phyloP scores from a whole-genome alignment of 257 asterid genomes.

The Solanum pimpinellifolium region DNA sequence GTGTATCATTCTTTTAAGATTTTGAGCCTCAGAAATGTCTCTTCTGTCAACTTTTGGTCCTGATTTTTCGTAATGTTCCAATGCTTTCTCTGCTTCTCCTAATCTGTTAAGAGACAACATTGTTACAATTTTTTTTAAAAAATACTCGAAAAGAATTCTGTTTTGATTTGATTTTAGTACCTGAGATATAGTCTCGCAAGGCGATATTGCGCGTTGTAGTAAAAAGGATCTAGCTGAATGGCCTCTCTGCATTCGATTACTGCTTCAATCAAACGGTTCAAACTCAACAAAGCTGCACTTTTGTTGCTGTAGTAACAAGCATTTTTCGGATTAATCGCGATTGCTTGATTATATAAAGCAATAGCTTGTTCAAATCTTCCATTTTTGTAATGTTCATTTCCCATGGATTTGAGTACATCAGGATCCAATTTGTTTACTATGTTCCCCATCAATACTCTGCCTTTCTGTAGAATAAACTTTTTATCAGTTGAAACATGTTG shows the following conservation, averaged over 20 bases:
- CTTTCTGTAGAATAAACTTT: not conserved
- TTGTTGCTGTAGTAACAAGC: slow-evolving; percentile 48
- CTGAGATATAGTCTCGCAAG: slow-evolving; percentile 44
- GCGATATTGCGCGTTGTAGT: slow-evolving; percentile 46
- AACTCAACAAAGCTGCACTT: slow-evolving; percentile 49
- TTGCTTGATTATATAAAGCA: slow-evolving; percentile 42
- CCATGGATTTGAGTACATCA: slow-evolving; percentile 39
- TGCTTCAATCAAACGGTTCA: slow-evolving; percentile 48
- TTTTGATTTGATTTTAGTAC: slow-evolving; percentile 2
- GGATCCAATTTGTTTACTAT: slow-evolving; percentile 16
- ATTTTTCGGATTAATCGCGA: slow-evolving; percentile 33
- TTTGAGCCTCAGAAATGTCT: slow-evolving; percentile 31
- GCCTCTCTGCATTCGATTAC: slow-evolving; percentile 40
- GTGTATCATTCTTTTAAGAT: slow-evolving; percentile 17
- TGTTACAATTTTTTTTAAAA: not conserved
- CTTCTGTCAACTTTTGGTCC: slow-evolving; percentile 26
- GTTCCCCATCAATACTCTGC: slow-evolving; percentile 5
- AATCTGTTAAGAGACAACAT: slow-evolving; percentile 22
- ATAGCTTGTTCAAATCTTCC: slow-evolving; percentile 45
- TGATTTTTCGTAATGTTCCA: slow-evolving; percentile 29
- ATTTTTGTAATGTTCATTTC: slow-evolving; percentile 36
- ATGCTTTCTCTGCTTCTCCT: slow-evolving; percentile 49
- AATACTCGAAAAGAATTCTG: not conserved
- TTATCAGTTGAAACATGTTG: not conserved
- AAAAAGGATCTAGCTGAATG: slow-evolving; percentile 31